These are phyloP conservation scores for Aeschynomene evenia DNA, from an alignment of 306 rosid genomes.

Conservation along the genomic window DNA sequence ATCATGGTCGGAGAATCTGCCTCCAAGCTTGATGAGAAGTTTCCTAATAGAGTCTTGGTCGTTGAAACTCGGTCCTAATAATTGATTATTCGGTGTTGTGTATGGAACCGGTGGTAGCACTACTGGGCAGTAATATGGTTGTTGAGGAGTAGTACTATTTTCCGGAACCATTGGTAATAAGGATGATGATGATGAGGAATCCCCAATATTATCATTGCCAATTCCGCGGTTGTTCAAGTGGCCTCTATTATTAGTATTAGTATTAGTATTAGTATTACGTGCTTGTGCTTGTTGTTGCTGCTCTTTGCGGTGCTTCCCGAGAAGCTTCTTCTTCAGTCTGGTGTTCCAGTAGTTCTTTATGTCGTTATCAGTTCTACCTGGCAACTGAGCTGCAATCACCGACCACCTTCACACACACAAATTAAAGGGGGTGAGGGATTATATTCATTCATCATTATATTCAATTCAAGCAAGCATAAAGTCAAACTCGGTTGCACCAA, in stretches of 20 bases:
- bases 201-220: conserved; percentile 21
- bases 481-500: not conserved
- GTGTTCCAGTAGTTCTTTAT: conserved; percentile 97
- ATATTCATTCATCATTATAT: too few relatives aligned
- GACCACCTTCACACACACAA: conserved; percentile 61
- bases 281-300: conserved; percentile 49
- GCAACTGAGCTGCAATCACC: conserved; percentile 85
- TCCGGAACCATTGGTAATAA: conserved; percentile 26
- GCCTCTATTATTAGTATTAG: conserved; percentile 18
- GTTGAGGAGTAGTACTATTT: conserved; percentile 18
- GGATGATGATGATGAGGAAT: conserved; percentile 30
- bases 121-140: conserved; percentile 72
- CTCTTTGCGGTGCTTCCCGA: conserved; percentile 75
- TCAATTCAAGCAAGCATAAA: not conserved
- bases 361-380: conserved; percentile 88
- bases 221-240: conserved; percentile 41
- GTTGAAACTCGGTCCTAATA: conserved; percentile 39
- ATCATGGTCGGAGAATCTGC: conserved; percentile 52
- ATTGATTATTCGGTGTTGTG: conserved; percentile 19
- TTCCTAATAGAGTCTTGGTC: conserved; percentile 57
- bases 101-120: conserved; percentile 38
- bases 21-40: conserved; percentile 65
- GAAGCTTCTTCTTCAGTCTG: conserved; percentile 79
- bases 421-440: not conserved
- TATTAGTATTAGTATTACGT: too few relatives aligned